Evolutionary conservation across 2,329 filamentous ascomycete genomes (phyloP).

Genomic region (Emmonsiellopsis sp.): DNA sequence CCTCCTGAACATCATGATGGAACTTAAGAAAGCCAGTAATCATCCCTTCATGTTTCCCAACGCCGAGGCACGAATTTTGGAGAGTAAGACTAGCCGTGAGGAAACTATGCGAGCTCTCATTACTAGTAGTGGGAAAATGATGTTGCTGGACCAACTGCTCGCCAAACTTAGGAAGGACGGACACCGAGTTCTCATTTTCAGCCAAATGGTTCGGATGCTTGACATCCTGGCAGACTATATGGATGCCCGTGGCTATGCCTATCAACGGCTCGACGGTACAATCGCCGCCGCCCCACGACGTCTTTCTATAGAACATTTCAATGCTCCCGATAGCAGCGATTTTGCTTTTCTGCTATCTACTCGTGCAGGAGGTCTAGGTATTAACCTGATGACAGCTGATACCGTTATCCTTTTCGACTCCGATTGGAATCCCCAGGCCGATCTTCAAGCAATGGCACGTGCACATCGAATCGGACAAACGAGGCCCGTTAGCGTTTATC

Average conservation of each 20-base stretch:
- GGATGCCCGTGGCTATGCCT: constrained; percentile 84
- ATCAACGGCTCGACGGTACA: constrained; percentile 89
- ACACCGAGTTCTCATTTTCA: constrained; percentile 95
- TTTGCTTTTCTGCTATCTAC: constrained; percentile 96
- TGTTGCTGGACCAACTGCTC: constrained; percentile 91
- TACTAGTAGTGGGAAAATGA: constrained; percentile 98
- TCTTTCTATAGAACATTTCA: constrained; percentile 96
- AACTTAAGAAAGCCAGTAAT: constrained; percentile 97
- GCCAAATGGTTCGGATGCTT: constrained; percentile 98
- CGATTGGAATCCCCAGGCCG: constrained; percentile 97
- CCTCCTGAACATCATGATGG: constrained; percentile 98
- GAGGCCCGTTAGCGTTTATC: constrained; percentile 90
- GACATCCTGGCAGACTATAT: constrained; percentile 94
- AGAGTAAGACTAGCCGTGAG: constrained; percentile 70
- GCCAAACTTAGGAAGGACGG: constrained; percentile 88
- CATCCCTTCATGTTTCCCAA: constrained; percentile 97
- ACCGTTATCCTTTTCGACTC: constrained; percentile 93
- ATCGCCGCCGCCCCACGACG: constrained; percentile 81
- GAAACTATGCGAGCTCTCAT: constrained; percentile 89
- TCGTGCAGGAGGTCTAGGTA: constrained; percentile 84
- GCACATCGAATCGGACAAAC: constrained; percentile 97
- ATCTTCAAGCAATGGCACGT: constrained; percentile 95
- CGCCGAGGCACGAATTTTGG: constrained; percentile 80
- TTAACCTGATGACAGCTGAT: constrained; percentile 93
- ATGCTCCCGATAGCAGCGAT: constrained; percentile 88